Conservation (phyloP, 257 asterid species). For the Nicotiana otophora region DNA sequence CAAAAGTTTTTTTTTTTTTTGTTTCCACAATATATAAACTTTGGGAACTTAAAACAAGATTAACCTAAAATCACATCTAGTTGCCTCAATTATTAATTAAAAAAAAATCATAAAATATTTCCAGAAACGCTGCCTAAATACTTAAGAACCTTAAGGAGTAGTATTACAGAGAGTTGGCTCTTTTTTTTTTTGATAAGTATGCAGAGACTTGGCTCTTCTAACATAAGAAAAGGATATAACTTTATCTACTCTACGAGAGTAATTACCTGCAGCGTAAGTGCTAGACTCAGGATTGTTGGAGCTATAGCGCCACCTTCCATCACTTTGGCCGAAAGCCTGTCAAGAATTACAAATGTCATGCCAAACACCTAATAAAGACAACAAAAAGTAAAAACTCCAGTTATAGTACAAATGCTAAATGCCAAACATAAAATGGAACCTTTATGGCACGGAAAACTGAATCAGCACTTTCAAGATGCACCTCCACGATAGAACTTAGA, state of each 20-base stretch:
- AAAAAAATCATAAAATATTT: background rate
- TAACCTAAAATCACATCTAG: background rate
- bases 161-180: constrained; percentile 1
- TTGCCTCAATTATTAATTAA: background rate
- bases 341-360: constrained; percentile 15
- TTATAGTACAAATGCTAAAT: background rate
- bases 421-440: constrained; percentile 33
- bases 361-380: background rate
- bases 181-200: too few relatives aligned
- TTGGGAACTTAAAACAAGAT: background rate
- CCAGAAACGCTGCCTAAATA: background rate
- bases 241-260: background rate
- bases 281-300: constrained; percentile 84
- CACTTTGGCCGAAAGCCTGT: constrained; percentile 97
- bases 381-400: background rate
- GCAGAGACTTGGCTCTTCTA: background rate
- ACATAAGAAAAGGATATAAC: background rate
- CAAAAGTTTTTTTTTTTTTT: background rate
- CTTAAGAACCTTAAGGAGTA: background rate
- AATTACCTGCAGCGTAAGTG: constrained; percentile 79
- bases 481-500: constrained; percentile 55
- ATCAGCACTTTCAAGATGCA: constrained; percentile 65
- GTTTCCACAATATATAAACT: background rate
- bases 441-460: constrained; percentile 60
- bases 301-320: constrained; percentile 94